Evolutionary conservation across 441 rosid genomes (phyloP).

Genomic region (Arabidopsis hybrid): DNA sequence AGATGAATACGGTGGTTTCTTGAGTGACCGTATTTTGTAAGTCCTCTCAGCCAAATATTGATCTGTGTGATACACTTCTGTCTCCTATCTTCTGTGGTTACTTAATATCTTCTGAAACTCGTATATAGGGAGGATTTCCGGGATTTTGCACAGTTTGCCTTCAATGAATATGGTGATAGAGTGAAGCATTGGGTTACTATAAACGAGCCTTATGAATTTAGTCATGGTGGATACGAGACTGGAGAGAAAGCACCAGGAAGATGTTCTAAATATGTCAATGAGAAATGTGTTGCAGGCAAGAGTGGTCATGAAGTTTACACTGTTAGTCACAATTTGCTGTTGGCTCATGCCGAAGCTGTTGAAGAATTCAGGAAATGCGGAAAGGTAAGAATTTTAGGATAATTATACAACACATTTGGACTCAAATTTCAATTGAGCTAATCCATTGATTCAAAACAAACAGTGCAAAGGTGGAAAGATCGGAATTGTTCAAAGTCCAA

Average conservation of each 20-base stretch:
- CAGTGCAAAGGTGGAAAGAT: conserved; percentile 48
- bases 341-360: conserved; percentile 52
- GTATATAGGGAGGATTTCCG: conserved; percentile 42
- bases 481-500: conserved; percentile 42
- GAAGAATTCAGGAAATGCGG: conserved; percentile 42
- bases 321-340: conserved; percentile 44
- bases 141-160: conserved; percentile 46
- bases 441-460: conserved; percentile 2
- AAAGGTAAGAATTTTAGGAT: conserved; percentile 29
- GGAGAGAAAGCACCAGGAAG: conserved; percentile 50
- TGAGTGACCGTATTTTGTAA: conserved; percentile 47
- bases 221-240: conserved; percentile 42
- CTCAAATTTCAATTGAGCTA: background rate
- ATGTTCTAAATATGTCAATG: conserved; percentile 45
- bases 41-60: background rate
- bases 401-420: too few species aligned
- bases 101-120: background rate
- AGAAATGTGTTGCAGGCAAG: conserved; percentile 39
- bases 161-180: conserved; percentile 56
- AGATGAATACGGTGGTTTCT: conserved; percentile 50
- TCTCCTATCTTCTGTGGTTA: background rate
- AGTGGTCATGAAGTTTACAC: conserved; percentile 47
- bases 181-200: conserved; percentile 57
- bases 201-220: conserved; percentile 49
- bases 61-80: conserved; percentile 1